These are phyloP conservation scores for Aurantiochytrium sp. DNA, from an alignment of 108 stramenopile genomes.

Conservation along the genomic window DNA sequence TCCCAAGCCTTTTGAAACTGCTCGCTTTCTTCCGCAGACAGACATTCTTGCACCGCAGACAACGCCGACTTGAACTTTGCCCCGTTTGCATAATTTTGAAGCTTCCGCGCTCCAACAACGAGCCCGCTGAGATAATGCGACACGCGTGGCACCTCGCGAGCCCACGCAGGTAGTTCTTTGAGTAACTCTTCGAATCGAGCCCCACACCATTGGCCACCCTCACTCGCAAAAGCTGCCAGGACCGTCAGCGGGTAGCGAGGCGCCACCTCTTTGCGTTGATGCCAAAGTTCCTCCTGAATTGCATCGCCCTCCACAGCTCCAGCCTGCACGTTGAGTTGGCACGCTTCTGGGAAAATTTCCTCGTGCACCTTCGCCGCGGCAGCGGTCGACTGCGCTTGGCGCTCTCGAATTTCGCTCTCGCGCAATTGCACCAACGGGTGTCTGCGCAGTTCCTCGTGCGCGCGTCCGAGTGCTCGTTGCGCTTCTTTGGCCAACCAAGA, in stretches of 20 bases:
- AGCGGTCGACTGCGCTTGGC: background rate
- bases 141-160: background rate
- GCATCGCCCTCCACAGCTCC: background rate
- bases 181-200: constrained; percentile 3
- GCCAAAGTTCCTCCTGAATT: background rate
- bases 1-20: background rate
- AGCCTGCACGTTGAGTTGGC: background rate
- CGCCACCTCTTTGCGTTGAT: background rate
- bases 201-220: background rate
- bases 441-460: background rate
- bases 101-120: background rate
- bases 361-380: background rate
- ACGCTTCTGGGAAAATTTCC: background rate
- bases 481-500: background rate
- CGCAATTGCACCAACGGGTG: constrained; percentile 12
- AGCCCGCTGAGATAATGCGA: background rate
- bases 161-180: background rate
- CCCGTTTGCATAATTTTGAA: background rate
- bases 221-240: background rate
- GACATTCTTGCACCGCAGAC: background rate
- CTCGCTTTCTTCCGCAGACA: background rate
- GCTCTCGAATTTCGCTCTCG: background rate
- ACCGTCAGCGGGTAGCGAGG: background rate
- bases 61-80: background rate
- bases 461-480: background rate